Percentiles rank a stretch among this genome's conserved stretches.
phyloP scores from a whole-genome alignment of 1,284 basidiomycete species.

The Ceratobasidium sp. region DNA sequence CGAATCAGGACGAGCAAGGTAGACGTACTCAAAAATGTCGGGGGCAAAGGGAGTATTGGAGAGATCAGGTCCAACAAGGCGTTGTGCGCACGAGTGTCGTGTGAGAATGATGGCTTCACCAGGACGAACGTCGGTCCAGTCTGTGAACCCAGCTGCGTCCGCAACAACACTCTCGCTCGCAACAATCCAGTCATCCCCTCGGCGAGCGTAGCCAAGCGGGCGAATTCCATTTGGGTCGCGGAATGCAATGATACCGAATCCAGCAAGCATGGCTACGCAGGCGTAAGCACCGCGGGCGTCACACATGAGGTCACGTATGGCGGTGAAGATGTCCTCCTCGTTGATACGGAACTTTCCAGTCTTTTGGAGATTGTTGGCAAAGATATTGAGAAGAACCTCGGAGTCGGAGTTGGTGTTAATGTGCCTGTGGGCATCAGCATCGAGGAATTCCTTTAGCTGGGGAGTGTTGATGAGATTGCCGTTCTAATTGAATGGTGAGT shows the following conservation, averaged over 20 bases:
- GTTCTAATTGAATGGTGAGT: conserved; percentile 71
- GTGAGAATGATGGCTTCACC: conserved; percentile 96
- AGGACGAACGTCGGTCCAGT: conserved; percentile 95
- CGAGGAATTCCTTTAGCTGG: conserved; percentile 90
- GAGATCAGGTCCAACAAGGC: conserved; percentile 77
- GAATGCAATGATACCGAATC: conserved; percentile 98
- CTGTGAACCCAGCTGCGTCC: conserved; percentile 90
- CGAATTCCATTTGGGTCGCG: conserved; percentile 99
- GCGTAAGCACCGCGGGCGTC: conserved; percentile 95
- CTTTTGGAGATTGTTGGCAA: conserved; percentile 97
- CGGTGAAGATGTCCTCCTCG: conserved; percentile 98
- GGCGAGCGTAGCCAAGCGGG: conserved; percentile 86
- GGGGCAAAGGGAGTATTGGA: conserved; percentile 79
- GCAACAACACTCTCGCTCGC: conserved; percentile 97
- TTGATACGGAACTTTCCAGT: conserved; percentile 99
- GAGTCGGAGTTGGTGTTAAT: conserved; percentile 99
- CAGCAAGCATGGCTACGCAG: conserved; percentile 97
- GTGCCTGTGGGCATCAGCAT: conserved; percentile 96
- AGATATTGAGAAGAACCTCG: conserved; percentile 96
- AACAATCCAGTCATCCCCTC: conserved; percentile 90
- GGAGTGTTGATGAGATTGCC: conserved; percentile 98
- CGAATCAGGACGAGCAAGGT: conserved; percentile 98
- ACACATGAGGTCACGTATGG: conserved; percentile 90
- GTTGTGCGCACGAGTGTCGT: conserved; percentile 76
- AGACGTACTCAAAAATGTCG: conserved; percentile 99